A percentile compares a stretch with the other conserved stretches of the same genome.
Evolutionary conservation across 441 rosid species (phyloP).

Genomic region (Populus hybrid): DNA sequence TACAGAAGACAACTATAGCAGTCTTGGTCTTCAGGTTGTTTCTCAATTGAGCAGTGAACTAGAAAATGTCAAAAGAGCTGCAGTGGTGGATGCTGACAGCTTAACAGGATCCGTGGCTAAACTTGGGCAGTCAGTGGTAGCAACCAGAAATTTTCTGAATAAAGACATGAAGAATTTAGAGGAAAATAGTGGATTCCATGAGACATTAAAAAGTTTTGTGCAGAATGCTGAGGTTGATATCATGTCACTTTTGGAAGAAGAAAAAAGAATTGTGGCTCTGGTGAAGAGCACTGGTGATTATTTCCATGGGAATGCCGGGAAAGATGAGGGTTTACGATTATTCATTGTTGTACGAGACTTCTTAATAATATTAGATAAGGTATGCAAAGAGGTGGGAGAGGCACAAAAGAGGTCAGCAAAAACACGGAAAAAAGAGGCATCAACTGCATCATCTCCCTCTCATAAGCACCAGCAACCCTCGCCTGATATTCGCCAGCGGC

Average conservation of each 20-base stretch:
- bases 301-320: slow-evolving; percentile 91
- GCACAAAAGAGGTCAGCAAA: slow-evolving; percentile 39
- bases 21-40: slow-evolving; percentile 82
- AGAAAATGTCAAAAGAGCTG: slow-evolving; percentile 81
- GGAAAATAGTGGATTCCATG: slow-evolving; percentile 50
- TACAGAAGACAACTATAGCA: slow-evolving; percentile 54
- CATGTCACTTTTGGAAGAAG: slow-evolving; percentile 59
- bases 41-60: slow-evolving; percentile 74
- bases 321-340: slow-evolving; percentile 84
- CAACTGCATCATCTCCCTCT: slow-evolving; percentile 54
- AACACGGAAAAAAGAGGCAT: slow-evolving; percentile 48
- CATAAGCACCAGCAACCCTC: slow-evolving; percentile 38
- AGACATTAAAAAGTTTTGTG: slow-evolving; percentile 63
- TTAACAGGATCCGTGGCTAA: slow-evolving; percentile 66
- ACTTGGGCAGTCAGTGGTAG: slow-evolving; percentile 53
- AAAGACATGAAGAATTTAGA: slow-evolving; percentile 45
- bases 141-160: slow-evolving; percentile 60
- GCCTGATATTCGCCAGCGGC: slow-evolving; percentile 48
- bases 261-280: slow-evolving; percentile 74
- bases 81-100: slow-evolving; percentile 72
- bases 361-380: slow-evolving; percentile 77
- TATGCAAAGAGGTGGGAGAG: slow-evolving; percentile 70
- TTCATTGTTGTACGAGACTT: slow-evolving; percentile 77
- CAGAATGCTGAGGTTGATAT: slow-evolving; percentile 67
- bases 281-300: slow-evolving; percentile 95